Conservation (phyloP, 352 stramenopile genomes). For the Phytopythium kandeliae region DNA sequence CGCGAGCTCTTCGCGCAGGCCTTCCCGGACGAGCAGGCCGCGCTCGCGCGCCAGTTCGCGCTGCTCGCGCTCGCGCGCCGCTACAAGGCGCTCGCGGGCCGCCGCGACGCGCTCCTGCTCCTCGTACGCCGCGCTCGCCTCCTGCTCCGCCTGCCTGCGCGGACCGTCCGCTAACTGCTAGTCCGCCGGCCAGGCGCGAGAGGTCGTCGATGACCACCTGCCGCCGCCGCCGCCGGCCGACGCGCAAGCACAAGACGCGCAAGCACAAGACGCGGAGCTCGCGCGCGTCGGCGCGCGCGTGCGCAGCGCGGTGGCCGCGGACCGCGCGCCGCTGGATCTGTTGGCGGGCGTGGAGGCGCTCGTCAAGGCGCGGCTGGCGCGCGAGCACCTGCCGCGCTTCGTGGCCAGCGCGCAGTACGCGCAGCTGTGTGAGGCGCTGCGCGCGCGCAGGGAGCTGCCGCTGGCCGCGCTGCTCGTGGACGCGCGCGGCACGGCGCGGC, state of each 20-base stretch:
- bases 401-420: conserved; percentile 35
- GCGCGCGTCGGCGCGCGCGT: conserved; percentile 26
- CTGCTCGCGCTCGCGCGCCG: conserved; percentile 49
- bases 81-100: conserved; percentile 50
- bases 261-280: conserved; percentile 15
- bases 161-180: no score
- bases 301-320: conserved; percentile 15
- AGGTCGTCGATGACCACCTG: conserved; percentile 36
- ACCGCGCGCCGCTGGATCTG: conserved; percentile 42
- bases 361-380: conserved; percentile 37
- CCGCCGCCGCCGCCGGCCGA: conserved; percentile 14
- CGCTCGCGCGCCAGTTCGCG: conserved; percentile 49
- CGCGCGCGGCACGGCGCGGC: conserved; percentile 39
- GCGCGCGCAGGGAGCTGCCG: conserved; percentile 46
- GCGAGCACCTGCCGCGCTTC: conserved; percentile 51
- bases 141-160: not conserved
- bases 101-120: conserved; percentile 32
- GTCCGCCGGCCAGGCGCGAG: conserved; percentile 29
- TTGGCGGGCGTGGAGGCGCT: conserved; percentile 53
- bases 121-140: conserved; percentile 20
- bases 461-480: conserved; percentile 62
- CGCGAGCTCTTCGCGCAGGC: conserved; percentile 52
- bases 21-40: conserved; percentile 45
- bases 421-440: conserved; percentile 47
- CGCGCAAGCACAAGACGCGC: conserved; percentile 2